phyloP scores from a whole-genome alignment of 805 yeast genomes.

The Nakazawaea pomicola region DNA sequence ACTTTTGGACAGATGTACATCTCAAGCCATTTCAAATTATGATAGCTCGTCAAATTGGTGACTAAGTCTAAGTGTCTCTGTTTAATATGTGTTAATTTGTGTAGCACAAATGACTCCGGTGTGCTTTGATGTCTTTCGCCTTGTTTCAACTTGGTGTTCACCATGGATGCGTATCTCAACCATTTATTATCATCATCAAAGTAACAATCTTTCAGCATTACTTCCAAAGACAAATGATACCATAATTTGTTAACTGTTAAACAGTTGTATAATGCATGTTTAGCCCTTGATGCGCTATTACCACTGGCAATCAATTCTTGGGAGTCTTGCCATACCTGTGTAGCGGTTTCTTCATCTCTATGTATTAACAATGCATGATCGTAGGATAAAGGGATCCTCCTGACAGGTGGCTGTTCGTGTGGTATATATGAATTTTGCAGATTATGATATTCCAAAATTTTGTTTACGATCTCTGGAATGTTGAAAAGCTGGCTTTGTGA shows the following conservation, averaged over 20 bases:
- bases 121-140: constrained; percentile 7
- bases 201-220: constrained; percentile 50
- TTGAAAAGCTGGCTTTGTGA: constrained; percentile 44
- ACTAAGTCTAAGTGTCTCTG: constrained; percentile 52
- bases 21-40: constrained; percentile 62
- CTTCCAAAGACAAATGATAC: constrained; percentile 47
- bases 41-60: constrained; percentile 35
- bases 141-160: constrained; percentile 5
- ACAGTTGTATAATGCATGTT: constrained; percentile 49
- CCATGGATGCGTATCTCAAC: constrained; percentile 28
- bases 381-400: constrained; percentile 66
- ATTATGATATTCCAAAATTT: constrained; percentile 53
- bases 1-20: constrained; percentile 77
- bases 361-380: constrained; percentile 67
- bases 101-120: constrained; percentile 50
- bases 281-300: constrained; percentile 11
- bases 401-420: constrained; percentile 49
- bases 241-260: constrained; percentile 66
- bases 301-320: constrained; percentile 2
- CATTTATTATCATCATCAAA: constrained; percentile 48
- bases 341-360: constrained; percentile 46
- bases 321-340: constrained; percentile 32
- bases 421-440: constrained; percentile 46
- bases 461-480: constrained; percentile 70
- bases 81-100: constrained; percentile 52